These are phyloP conservation scores for Gnomoniopsis sp. DNA, from an alignment of 2,329 filamentous ascomycete species.

Conservation along the genomic window DNA sequence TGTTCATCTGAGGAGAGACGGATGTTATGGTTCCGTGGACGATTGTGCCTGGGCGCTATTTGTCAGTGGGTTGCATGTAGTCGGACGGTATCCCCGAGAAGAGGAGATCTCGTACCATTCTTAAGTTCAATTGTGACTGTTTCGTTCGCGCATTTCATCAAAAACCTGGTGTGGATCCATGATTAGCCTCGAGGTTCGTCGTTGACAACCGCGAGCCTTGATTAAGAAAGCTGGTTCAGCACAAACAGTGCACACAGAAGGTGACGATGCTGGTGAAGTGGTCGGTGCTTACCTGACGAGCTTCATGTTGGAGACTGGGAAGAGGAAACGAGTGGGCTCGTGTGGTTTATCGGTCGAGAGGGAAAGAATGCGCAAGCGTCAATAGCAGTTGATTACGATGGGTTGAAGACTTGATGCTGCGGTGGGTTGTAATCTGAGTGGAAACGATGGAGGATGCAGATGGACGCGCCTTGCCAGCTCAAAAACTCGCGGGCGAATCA, in stretches of 20 bases:
- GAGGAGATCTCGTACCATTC: conserved; percentile 65
- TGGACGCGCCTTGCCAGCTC: not conserved
- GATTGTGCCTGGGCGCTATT: conserved; percentile 68
- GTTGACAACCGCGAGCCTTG: conserved; percentile 14
- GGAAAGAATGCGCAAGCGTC: too few relatives aligned
- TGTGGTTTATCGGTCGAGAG: not conserved
- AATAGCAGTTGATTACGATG: not conserved
- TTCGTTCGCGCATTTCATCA: conserved; percentile 99
- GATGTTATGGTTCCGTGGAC: conserved; percentile 95
- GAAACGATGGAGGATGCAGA: not conserved
- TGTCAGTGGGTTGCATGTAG: not conserved
- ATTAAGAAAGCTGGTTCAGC: conserved; percentile 29
- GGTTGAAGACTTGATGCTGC: not conserved
- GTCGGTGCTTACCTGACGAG: conserved; percentile 76
- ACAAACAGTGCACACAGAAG: conserved; percentile 15
- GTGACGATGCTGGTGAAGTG: conserved; percentile 20
- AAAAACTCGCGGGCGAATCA: not conserved
- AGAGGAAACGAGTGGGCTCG: not conserved
- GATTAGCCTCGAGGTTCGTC: conserved; percentile 28
- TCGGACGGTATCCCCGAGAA: not conserved
- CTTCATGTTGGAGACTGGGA: conserved; percentile 68
- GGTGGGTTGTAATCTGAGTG: not conserved
- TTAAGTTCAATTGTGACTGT: conserved; percentile 98
- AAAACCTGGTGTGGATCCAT: conserved; percentile 61
- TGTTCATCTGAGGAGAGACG: conserved; percentile 98